phyloP scores from a whole-genome alignment of 192 early-diverging fungal genomes.

The Linnemannia elongata region DNA sequence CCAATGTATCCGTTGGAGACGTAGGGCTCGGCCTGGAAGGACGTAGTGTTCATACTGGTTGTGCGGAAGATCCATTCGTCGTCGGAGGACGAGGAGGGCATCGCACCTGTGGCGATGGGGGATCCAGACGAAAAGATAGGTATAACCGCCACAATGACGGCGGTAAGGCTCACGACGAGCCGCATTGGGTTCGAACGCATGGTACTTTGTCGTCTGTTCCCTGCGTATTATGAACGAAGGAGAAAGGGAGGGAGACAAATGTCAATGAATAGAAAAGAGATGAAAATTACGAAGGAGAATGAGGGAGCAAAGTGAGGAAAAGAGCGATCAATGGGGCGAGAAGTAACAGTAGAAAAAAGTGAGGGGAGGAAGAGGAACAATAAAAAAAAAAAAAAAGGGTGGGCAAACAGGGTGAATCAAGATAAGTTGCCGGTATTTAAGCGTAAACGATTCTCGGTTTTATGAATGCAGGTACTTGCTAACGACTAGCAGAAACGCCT shows the following conservation, averaged over 20 bases:
- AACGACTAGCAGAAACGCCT: neutral
- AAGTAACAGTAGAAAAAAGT: too few species aligned
- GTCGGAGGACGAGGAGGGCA: neutral
- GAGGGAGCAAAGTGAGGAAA: neutral
- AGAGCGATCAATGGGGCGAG: neutral
- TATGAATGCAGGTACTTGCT: neutral
- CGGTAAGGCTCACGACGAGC: neutral
- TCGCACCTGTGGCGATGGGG: neutral
- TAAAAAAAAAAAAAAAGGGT: neutral
- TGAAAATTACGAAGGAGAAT: neutral
- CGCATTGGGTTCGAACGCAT: neutral
- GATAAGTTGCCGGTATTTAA: neutral
- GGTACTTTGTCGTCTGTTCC: neutral
- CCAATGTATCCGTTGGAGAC: conserved; percentile 58
- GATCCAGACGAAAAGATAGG: neutral
- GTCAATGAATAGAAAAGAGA: neutral
- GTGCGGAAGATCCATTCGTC: conserved; percentile 49
- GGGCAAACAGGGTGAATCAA: neutral
- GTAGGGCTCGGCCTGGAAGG: conserved; percentile 41
- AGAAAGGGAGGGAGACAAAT: neutral
- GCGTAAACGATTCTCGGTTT: neutral
- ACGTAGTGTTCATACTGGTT: conserved; percentile 35
- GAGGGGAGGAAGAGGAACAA: neutral
- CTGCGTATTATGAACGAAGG: neutral
- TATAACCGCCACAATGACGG: neutral